Percentiles rank a stretch among this genome's conserved stretches.
Conservation (phyloP, 169 alveolate genomes). For the Cryptosporidium sp. region DNA sequence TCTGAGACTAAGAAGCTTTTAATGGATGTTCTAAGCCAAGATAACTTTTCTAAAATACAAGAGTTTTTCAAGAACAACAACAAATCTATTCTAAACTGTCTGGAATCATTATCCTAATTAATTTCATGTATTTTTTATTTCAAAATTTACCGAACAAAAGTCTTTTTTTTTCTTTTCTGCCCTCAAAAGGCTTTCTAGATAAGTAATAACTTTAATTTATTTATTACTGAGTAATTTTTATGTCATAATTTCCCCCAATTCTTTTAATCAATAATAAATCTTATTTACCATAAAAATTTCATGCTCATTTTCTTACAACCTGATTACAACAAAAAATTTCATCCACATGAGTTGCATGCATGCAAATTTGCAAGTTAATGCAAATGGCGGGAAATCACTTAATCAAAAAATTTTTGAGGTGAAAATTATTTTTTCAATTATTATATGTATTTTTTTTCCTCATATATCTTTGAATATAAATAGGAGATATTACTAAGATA, state of each 20-base stretch:
- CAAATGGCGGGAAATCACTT: constrained; percentile 10
- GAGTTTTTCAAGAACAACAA: constrained; percentile 30
- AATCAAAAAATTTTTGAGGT: not conserved
- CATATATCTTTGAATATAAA: too few relatives aligned
- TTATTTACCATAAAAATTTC: not conserved
- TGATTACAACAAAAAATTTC: not conserved
- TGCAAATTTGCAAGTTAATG: constrained; percentile 29
- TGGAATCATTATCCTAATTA: not conserved
- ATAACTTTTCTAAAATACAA: constrained; percentile 2
- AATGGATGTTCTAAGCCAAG: not conserved
- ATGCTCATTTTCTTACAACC: not conserved
- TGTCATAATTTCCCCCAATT: not conserved
- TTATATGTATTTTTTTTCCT: not conserved
- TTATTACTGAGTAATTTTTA: too few relatives aligned
- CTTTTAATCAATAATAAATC: too few relatives aligned
- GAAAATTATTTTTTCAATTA: not conserved
- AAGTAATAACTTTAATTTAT: not conserved
- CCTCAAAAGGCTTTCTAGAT: too few relatives aligned
- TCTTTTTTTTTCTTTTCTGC: not conserved
- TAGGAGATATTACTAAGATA: not conserved
- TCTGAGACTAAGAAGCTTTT: constrained; percentile 12
- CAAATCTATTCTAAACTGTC: not conserved
- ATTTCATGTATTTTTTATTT: not conserved
- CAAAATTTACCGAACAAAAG: not conserved
- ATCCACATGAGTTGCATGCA: constrained; percentile 15